Conservation (phyloP, 345 rosid genomes). For the Corchorus olitorius region DNA sequence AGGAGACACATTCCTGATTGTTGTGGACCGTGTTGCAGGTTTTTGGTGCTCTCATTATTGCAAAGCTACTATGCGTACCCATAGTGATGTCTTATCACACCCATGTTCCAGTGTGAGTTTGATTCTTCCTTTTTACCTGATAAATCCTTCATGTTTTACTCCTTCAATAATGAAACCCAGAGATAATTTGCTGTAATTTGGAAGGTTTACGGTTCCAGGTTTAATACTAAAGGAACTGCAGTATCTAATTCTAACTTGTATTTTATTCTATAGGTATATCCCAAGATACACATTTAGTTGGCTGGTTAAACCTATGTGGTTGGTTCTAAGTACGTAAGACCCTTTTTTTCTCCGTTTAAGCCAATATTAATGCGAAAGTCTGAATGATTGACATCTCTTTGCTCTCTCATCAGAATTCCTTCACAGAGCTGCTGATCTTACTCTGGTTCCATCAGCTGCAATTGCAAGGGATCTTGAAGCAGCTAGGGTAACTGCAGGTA, state of each 20-base stretch:
- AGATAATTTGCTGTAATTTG: background rate
- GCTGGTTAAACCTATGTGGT: constrained; percentile 99
- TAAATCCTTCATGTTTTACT: background rate
- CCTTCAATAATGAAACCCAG: background rate
- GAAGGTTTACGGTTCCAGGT: background rate
- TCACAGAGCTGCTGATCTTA: constrained; percentile 97
- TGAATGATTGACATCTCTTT: constrained; percentile 4
- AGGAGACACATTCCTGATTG: constrained; percentile 25
- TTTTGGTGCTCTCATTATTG: constrained; percentile 89
- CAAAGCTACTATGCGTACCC: constrained; percentile 87
- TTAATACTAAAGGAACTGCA: background rate
- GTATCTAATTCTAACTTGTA: constrained; percentile 22
- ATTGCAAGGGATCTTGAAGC: constrained; percentile 81
- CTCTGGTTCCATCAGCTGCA: constrained; percentile 94
- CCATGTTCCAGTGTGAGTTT: constrained; percentile 97
- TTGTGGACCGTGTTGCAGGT: constrained; percentile 50
- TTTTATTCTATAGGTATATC: constrained; percentile 65
- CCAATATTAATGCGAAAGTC: background rate
- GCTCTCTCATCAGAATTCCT: constrained; percentile 70
- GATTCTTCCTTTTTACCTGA: constrained; percentile 14
- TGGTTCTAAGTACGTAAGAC: constrained; percentile 72
- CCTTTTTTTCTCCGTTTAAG: background rate
- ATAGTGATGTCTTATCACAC: constrained; percentile 99
- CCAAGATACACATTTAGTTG: constrained; percentile 98
- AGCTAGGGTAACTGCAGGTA: constrained; percentile 90